phyloP scores from a whole-genome alignment of 2,329 filamentous ascomycete species.

The Alternaria novae-zelandiae region DNA sequence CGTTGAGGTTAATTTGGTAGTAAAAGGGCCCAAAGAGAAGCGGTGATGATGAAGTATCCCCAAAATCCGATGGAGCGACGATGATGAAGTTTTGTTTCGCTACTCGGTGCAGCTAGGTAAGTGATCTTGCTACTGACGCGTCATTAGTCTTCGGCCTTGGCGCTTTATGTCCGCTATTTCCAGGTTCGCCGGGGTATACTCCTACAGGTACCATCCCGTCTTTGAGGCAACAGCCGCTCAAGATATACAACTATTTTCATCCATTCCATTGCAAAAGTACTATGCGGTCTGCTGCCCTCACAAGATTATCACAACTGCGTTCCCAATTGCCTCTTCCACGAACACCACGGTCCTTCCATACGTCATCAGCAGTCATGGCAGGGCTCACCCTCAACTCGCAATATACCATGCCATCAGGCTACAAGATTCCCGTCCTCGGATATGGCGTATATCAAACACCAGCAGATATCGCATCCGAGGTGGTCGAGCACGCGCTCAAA shows the following conservation, averaged over 20 bases:
- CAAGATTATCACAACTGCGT: conserved; percentile 19
- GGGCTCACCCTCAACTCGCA: conserved; percentile 55
- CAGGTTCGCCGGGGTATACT: background rate
- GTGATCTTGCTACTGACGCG: background rate
- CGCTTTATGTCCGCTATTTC: conserved; percentile 2
- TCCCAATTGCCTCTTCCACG: conserved; percentile 14
- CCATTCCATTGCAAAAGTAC: background rate
- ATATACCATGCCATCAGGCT: conserved; percentile 63
- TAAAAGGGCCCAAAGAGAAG: background rate
- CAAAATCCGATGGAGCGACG: background rate
- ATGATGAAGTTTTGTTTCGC: background rate
- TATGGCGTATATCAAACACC: conserved; percentile 62
- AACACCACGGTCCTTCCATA: conserved; percentile 20
- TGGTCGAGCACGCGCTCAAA: conserved; percentile 65
- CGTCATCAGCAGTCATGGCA: conserved; percentile 49
- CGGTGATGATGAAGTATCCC: background rate
- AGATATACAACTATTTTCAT: background rate
- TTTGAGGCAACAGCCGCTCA: background rate
- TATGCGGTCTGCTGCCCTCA: conserved; percentile 13
- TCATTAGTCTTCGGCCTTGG: background rate
- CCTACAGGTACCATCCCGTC: background rate
- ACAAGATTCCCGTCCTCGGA: conserved; percentile 66
- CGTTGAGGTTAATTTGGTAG: background rate
- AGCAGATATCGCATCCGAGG: conserved; percentile 62
- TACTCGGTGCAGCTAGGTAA: background rate